A percentile compares a stretch with the other conserved stretches of the same genome.
These are phyloP conservation scores for Cytauxzoon felis DNA, from an alignment of 169 alveolate species.

Conservation along the genomic window DNA sequence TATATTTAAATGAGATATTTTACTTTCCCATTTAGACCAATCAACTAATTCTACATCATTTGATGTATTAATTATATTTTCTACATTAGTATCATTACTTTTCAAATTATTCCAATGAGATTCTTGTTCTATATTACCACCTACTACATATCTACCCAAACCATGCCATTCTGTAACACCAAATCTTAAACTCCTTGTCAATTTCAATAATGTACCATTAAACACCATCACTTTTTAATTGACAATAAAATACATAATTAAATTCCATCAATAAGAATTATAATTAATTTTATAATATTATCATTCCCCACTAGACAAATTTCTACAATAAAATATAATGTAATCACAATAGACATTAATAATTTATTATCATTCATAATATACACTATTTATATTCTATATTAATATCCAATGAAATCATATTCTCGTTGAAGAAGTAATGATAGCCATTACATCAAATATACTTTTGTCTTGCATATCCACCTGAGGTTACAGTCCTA, in stretches of 20 bases:
- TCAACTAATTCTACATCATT: slow-evolving; percentile 28
- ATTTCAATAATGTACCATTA: background rate
- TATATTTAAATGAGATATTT: slow-evolving; percentile 46
- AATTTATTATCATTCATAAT: too few relatives aligned
- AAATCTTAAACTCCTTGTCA: background rate
- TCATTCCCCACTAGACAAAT: background rate
- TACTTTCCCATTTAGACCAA: slow-evolving; percentile 59
- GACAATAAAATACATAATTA: background rate
- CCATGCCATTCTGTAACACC: slow-evolving; percentile 28
- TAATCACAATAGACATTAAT: background rate
- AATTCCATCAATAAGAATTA: background rate
- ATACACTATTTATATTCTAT: too few relatives aligned
- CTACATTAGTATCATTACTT: slow-evolving; percentile 22
- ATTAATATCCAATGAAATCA: too few relatives aligned
- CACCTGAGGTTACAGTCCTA: too few relatives aligned
- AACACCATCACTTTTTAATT: background rate
- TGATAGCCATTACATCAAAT: too few relatives aligned
- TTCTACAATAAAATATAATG: background rate
- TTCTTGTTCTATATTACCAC: slow-evolving; percentile 43
- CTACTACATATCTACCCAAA: slow-evolving; percentile 36
- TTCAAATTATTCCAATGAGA: slow-evolving; percentile 45
- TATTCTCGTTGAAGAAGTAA: too few relatives aligned
- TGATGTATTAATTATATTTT: slow-evolving; percentile 22
- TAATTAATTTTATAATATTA: background rate
- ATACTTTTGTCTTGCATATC: too few relatives aligned